Evolutionary conservation across 2,329 filamentous ascomycete species (phyloP), one percentile per base, ranked within the genome.

Genomic region (Aureobasidium sp.): DNA sequence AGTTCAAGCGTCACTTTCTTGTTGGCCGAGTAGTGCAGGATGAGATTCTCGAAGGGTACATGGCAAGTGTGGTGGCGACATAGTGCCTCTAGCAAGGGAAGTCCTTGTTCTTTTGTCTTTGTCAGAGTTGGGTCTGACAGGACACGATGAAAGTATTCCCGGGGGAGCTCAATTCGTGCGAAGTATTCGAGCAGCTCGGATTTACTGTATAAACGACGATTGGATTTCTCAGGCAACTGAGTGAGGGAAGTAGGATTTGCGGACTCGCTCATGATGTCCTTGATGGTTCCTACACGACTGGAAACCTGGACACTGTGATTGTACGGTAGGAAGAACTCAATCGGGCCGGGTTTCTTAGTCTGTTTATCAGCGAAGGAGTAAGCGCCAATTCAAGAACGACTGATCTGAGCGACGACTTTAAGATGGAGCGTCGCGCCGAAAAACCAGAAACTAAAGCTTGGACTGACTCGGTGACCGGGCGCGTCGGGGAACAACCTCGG

Each of bases 21-120:
- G 51, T 81, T 77, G n/a, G 77, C 75, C 2, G 83, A 84, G 71
- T 87, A 87, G 71, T 90, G 88, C 61, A 89, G 74, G 1, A 76
- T 79, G 23, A 89, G 75, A 67, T 88, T 89, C 16, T 88, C 87
- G 75, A 87, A 90, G 0, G 86, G 85, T 11, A 89, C 78, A 18
- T 77, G 72, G 23, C 76, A 75, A 5, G 88, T 73, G 62, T 87
- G 84, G 9, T 65, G 58, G 45, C 53, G 66, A n/a, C 68, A 66
- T 27, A 69, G 25, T 27, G 63, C 53, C 23, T 51, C 50, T n/a
- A 64, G 60, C 16, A 64, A 47, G 4, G 38, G 43, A 11, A 60
- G 42, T 4, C 56, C 56, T 47, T 60, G 29, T 7, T 60, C 56
- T 15, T 60, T 60, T 25, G 56, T 48, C 31, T 5, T 36, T 10